These are phyloP conservation scores for Pythium chondricola DNA, from an alignment of 352 stramenopile species.

Conservation along the genomic window DNA sequence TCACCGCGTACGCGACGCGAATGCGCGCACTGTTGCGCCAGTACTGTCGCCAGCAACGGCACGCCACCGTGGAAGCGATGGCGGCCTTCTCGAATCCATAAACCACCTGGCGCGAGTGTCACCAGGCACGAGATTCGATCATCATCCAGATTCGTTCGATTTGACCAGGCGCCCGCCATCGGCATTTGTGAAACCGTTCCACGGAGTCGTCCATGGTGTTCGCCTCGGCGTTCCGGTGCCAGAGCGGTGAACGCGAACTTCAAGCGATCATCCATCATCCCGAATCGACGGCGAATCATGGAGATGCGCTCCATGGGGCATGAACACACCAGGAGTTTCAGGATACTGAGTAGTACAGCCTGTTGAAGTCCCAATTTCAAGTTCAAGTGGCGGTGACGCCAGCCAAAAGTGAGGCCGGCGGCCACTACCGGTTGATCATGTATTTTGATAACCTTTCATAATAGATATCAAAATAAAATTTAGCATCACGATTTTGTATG, in stretches of 20 bases:
- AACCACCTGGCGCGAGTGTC: no score
- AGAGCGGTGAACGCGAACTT: background rate
- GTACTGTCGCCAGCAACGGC: no score
- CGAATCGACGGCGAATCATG: background rate
- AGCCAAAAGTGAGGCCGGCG: background rate
- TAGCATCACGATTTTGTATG: no score
- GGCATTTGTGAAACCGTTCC: background rate
- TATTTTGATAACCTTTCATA: background rate
- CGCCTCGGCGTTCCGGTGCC: conserved; percentile 1
- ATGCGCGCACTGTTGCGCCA: conserved; percentile 10
- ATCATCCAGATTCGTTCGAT: background rate
- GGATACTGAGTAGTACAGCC: background rate
- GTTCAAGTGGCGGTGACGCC: conserved; percentile 15
- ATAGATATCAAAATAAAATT: no score
- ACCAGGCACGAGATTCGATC: no score
- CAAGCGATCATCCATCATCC: background rate
- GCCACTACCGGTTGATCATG: background rate
- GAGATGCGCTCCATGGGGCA: background rate
- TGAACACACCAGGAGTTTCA: background rate
- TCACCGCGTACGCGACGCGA: conserved; percentile 7
- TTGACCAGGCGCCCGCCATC: background rate
- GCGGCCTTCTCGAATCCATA: no score
- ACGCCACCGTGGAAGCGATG: no score
- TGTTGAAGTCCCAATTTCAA: conserved; percentile 15
- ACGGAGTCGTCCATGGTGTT: background rate